These are phyloP conservation scores for Paecilomyces sp. DNA, from an alignment of 2,329 filamentous ascomycete genomes.

Conservation along the genomic window DNA sequence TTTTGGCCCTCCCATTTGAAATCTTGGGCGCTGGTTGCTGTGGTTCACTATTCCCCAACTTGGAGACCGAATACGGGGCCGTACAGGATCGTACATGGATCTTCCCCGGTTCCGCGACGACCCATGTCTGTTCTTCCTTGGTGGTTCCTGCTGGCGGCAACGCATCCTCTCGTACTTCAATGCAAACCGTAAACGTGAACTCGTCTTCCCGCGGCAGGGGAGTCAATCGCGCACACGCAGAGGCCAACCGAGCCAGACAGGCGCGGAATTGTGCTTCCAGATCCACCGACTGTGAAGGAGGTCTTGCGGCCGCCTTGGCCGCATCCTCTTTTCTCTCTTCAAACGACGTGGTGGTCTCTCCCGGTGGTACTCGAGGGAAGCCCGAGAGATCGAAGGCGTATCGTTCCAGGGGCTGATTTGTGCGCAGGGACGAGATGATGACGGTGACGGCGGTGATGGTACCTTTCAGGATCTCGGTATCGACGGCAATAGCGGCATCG, in stretches of 20 bases:
- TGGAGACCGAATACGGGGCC: constrained; percentile 33
- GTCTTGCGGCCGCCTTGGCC: constrained; percentile 21
- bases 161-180: constrained; percentile 41
- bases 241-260: constrained; percentile 37
- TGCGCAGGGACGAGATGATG: constrained; percentile 47
- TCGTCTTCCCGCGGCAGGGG: constrained; percentile 40
- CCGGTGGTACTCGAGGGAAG: constrained; percentile 44
- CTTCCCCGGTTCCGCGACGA: constrained; percentile 49
- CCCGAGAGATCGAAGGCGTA: constrained; percentile 54
- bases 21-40: constrained; percentile 21
- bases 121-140: constrained; percentile 51
- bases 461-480: constrained; percentile 59
- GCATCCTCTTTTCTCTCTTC: constrained; percentile 32
- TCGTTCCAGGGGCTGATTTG: constrained; percentile 49
- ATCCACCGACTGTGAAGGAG: constrained; percentile 29
- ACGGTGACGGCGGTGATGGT: constrained; percentile 49
- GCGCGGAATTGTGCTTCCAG: constrained; percentile 45
- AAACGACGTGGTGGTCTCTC: constrained; percentile 47
- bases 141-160: constrained; percentile 40
- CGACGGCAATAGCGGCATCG: constrained; percentile 68
- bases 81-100: constrained; percentile 32
- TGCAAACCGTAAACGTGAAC: constrained; percentile 44
- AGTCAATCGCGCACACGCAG: constrained; percentile 34
- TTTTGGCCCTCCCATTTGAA: constrained; percentile 45
- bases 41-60: constrained; percentile 28